Evolutionary conservation across 1,284 basidiomycete genomes (phyloP).

Genomic region (Cryptococcus maquisensis): DNA sequence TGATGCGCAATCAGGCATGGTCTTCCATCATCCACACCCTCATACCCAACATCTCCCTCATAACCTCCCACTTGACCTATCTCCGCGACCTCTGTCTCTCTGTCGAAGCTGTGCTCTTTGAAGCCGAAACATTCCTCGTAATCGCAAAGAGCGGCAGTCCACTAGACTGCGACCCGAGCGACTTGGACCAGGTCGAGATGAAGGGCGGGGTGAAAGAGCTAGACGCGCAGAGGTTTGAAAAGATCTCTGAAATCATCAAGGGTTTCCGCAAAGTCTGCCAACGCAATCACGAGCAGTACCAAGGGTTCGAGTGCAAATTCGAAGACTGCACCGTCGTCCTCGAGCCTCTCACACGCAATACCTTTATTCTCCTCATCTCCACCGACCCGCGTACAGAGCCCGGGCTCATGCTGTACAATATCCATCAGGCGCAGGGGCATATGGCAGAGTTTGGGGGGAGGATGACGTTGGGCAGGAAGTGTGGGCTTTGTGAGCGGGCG

Average conservation of each 20-base stretch:
- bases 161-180: slow-evolving; percentile 39
- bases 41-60: slow-evolving; percentile 87
- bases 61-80: slow-evolving; percentile 77
- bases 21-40: slow-evolving; percentile 94
- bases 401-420: slow-evolving; percentile 51
- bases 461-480: slow-evolving; percentile 36
- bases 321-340: slow-evolving; percentile 77
- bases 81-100: slow-evolving; percentile 82
- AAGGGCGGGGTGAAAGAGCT: slow-evolving; percentile 54
- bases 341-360: slow-evolving; percentile 89
- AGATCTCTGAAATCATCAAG: slow-evolving; percentile 92
- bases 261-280: slow-evolving; percentile 87
- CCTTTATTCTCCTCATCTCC: slow-evolving; percentile 79
- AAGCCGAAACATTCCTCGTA: slow-evolving; percentile 94
- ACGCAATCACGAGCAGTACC: slow-evolving; percentile 65
- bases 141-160: slow-evolving; percentile 60
- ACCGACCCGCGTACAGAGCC: slow-evolving; percentile 72
- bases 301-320: slow-evolving; percentile 71
- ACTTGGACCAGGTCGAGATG: slow-evolving; percentile 35
- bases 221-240: slow-evolving; percentile 82
- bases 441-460: slow-evolving; percentile 48
- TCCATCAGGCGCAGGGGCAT: slow-evolving; percentile 49
- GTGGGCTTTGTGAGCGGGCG: slow-evolving; percentile 23
- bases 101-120: slow-evolving; percentile 92
- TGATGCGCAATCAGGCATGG: slow-evolving; percentile 68